A percentile compares a stretch with the other conserved stretches of the same genome.
Evolutionary conservation across 768 basidiomycete genomes (phyloP).

Genomic region (Collybiopsis confluens): DNA sequence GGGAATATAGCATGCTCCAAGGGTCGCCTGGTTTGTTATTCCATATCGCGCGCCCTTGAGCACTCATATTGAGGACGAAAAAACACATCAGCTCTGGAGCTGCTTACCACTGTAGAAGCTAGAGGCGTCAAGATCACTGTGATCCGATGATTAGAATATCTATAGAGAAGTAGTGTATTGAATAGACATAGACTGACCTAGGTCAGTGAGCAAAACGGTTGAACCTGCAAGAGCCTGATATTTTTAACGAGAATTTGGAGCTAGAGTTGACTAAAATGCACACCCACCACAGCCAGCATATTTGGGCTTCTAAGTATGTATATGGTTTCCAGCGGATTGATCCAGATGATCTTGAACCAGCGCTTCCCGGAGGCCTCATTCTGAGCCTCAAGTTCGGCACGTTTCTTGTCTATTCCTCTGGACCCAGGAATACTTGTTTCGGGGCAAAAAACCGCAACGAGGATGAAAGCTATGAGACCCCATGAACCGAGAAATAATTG

Average conservation of each 20-base stretch:
- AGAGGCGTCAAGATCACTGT: slow-evolving; percentile 56
- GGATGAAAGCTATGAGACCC: slow-evolving; percentile 33
- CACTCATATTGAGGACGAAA: not conserved
- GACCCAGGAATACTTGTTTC: slow-evolving; percentile 65
- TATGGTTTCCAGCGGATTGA: slow-evolving; percentile 59
- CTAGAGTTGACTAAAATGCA: not conserved
- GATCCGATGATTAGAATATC: slow-evolving; percentile 21
- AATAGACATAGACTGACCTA: slow-evolving; percentile 26
- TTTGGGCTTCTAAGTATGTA: slow-evolving; percentile 56
- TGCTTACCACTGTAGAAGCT: slow-evolving; percentile 60
- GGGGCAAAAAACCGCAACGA: slow-evolving; percentile 45
- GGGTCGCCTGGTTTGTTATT: slow-evolving; percentile 51
- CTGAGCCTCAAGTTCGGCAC: slow-evolving; percentile 14
- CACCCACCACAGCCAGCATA: slow-evolving; percentile 47
- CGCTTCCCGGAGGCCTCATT: not conserved
- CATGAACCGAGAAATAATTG: slow-evolving; percentile 42
- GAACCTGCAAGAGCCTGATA: slow-evolving; percentile 26
- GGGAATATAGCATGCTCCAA: slow-evolving; percentile 60
- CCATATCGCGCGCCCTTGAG: slow-evolving; percentile 51
- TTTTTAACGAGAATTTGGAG: not conserved
- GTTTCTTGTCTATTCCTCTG: slow-evolving; percentile 47
- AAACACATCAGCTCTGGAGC: not conserved
- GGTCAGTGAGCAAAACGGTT: slow-evolving; percentile 32
- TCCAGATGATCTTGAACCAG: slow-evolving; percentile 29
- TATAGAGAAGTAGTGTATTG: not conserved